phyloP scores from a whole-genome alignment of 768 basidiomycete species.

The Amanita pallidorosea region DNA sequence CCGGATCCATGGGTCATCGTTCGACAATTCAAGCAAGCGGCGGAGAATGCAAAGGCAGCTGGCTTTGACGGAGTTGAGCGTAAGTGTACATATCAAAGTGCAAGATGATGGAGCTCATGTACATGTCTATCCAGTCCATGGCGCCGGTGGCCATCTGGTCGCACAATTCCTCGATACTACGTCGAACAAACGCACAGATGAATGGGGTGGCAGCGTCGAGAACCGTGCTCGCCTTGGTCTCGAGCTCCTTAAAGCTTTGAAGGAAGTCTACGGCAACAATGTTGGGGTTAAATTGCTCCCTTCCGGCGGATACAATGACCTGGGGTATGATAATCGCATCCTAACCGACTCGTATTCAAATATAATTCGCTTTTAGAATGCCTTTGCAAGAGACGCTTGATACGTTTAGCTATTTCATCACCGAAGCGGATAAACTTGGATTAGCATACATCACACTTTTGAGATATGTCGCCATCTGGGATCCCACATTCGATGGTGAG shows the following conservation, averaged over 20 bases:
- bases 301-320: slow-evolving; percentile 32
- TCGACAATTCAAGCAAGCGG: slow-evolving; percentile 30
- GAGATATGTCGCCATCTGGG: slow-evolving; percentile 14
- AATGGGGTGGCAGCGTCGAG: slow-evolving; percentile 50
- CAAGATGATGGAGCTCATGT: background rate
- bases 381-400: slow-evolving; percentile 31
- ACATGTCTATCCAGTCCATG: slow-evolving; percentile 20
- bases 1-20: slow-evolving; percentile 31
- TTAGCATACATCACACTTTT: slow-evolving; percentile 21
- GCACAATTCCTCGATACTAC: slow-evolving; percentile 40
- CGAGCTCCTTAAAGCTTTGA: slow-evolving; percentile 34
- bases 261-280: slow-evolving; percentile 30
- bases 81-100: slow-evolving; percentile 11
- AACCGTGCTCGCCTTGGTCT: slow-evolving; percentile 44
- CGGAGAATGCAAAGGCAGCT: slow-evolving; percentile 36
- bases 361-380: slow-evolving; percentile 20
- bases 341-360: background rate
- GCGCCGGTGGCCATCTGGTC: slow-evolving; percentile 33
- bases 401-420: slow-evolving; percentile 30
- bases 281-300: slow-evolving; percentile 36
- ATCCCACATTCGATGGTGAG: slow-evolving; percentile 22
- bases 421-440: slow-evolving; percentile 26
- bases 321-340: slow-evolving; percentile 20
- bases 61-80: slow-evolving; percentile 17
- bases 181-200: slow-evolving; percentile 41